phyloP scores from a whole-genome alignment of 2,329 filamentous ascomycete species.

The Cladosporium sp. region DNA sequence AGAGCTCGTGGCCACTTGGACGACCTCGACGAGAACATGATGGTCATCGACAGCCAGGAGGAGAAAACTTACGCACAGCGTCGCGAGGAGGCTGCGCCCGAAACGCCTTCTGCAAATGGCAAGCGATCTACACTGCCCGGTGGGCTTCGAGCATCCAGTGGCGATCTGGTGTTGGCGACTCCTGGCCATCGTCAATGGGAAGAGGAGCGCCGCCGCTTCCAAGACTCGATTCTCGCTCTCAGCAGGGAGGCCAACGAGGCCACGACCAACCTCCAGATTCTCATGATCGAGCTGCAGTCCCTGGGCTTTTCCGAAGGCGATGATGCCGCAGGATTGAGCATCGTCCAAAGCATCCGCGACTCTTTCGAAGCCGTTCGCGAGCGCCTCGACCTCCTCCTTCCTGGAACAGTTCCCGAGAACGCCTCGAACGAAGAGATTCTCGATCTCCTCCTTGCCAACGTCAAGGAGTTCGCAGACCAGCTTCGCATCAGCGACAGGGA shows the following conservation, averaged over 20 bases:
- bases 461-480: constrained; percentile 30
- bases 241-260: constrained; percentile 34
- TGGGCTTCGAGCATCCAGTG: constrained; percentile 4
- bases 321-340: constrained; percentile 27
- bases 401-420: constrained; percentile 30
- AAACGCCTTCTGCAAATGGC: background rate
- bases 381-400: constrained; percentile 36
- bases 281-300: constrained; percentile 39
- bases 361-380: constrained; percentile 37
- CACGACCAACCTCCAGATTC: constrained; percentile 35
- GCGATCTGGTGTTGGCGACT: constrained; percentile 13
- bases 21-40: constrained; percentile 25
- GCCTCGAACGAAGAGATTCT: constrained; percentile 37
- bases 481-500: constrained; percentile 32
- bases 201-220: constrained; percentile 28
- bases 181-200: constrained; percentile 8
- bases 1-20: constrained; percentile 16
- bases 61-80: constrained; percentile 18
- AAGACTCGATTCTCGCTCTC: constrained; percentile 36
- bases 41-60: constrained; percentile 26
- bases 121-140: constrained; percentile 1
- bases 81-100: background rate
- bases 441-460: constrained; percentile 30
- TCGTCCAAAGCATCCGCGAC: constrained; percentile 36
- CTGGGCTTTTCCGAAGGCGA: constrained; percentile 31